Evolutionary conservation across 257 asterid genomes (phyloP).

Genomic region (Solanum clarkiae): DNA sequence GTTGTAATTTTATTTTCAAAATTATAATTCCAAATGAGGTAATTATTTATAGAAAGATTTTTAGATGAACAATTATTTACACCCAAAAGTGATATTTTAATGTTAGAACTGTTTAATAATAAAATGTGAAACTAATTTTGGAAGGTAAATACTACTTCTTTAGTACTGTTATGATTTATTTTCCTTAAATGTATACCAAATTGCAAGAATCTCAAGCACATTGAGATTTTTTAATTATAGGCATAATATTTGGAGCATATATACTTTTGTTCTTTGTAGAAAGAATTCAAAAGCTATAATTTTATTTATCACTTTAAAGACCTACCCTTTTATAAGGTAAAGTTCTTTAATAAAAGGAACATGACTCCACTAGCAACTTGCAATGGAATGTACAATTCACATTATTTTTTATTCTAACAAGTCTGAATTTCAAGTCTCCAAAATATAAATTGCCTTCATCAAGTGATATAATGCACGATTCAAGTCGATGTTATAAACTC

Average conservation of each 20-base stretch:
- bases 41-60: neutral
- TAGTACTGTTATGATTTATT: neutral
- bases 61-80: neutral
- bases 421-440: neutral
- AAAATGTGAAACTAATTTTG: neutral
- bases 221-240: neutral
- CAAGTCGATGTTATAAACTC: neutral
- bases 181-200: neutral
- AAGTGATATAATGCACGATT: neutral
- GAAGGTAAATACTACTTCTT: neutral
- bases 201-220: neutral
- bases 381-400: neutral
- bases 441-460: neutral
- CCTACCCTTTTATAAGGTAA: neutral
- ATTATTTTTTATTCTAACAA: neutral
- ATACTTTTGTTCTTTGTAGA: neutral
- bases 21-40: accelerated
- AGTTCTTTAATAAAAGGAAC: neutral
- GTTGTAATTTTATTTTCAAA: neutral
- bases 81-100: neutral
- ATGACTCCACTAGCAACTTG: neutral
- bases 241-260: neutral
- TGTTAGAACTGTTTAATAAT: neutral
- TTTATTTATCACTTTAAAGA: neutral
- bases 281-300: neutral